Conservation (phyloP, 345 rosid species). For the Ailanthus altissimus region DNA sequence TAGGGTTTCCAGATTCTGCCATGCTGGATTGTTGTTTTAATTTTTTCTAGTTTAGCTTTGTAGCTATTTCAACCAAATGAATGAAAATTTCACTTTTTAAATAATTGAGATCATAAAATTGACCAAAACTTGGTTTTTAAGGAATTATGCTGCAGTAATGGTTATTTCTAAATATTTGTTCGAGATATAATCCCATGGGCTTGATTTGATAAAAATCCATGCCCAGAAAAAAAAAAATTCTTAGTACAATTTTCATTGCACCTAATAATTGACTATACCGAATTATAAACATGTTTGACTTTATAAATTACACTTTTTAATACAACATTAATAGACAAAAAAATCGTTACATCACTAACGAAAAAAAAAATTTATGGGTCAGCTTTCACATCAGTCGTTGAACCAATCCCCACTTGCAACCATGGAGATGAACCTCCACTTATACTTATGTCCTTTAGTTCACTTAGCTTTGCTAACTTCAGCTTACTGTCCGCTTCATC, state of each 20-base stretch:
- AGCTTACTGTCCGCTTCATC: slow-evolving; percentile 66
- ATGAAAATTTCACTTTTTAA: too few relatives aligned
- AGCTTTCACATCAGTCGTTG: slow-evolving; percentile 40
- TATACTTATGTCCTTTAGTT: slow-evolving; percentile 51
- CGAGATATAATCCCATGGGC: slow-evolving; percentile 8
- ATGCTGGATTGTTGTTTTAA: too few relatives aligned
- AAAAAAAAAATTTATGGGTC: slow-evolving; percentile 27
- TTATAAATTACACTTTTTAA: slow-evolving; percentile 17
- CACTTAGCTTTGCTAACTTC: slow-evolving; percentile 65
- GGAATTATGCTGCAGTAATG: too few relatives aligned
- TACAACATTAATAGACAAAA: neutral
- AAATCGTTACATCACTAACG: neutral
- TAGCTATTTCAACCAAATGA: too few relatives aligned
- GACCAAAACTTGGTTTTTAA: neutral
- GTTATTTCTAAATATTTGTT: neutral
- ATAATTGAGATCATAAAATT: neutral
- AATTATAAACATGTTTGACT: slow-evolving; percentile 8
- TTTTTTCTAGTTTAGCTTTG: too few relatives aligned
- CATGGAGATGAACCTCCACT: slow-evolving; percentile 62
- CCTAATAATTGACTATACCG: slow-evolving; percentile 9
- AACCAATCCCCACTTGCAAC: slow-evolving; percentile 83
- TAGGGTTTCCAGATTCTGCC: too few relatives aligned
- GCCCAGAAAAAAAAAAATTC: neutral
- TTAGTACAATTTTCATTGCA: slow-evolving; percentile 8
- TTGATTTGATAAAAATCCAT: slow-evolving; percentile 12